Conservation (phyloP, 495 filamentous ascomycete genomes). For the Penicillium subrubescens region DNA sequence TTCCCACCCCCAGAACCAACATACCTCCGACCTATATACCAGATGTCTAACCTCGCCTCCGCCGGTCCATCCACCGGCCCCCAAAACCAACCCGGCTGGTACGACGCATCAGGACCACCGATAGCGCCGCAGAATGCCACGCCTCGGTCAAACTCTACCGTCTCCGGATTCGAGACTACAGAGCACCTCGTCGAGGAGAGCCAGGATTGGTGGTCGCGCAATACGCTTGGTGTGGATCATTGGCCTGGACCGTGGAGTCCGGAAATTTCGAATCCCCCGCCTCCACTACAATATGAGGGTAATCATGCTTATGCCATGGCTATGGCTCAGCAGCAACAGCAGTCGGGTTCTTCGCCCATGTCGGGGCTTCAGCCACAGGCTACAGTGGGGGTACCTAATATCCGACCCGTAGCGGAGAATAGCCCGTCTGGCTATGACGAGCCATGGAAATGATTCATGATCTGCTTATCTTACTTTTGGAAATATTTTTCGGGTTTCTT, state of each 20-base stretch:
- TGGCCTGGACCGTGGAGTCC: constrained; percentile 40
- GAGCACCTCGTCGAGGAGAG: constrained; percentile 55
- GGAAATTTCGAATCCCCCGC: background rate
- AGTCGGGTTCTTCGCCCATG: background rate
- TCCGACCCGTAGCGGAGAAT: constrained; percentile 1
- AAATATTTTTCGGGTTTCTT: no score
- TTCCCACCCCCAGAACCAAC: constrained; percentile 38
- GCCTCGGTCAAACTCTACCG: constrained; percentile 32
- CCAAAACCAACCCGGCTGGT: constrained; percentile 31
- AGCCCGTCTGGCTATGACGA: constrained; percentile 11
- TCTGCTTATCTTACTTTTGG: background rate
- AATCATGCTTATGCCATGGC: constrained; percentile 11
- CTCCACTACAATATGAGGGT: constrained; percentile 14
- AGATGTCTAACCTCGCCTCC: constrained; percentile 20
- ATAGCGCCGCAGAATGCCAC: constrained; percentile 24
- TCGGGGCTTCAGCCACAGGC: constrained; percentile 14
- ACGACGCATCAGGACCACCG: constrained; percentile 22
- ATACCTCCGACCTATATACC: constrained; percentile 35
- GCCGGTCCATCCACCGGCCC: constrained; percentile 16
- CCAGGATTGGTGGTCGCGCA: constrained; percentile 62
- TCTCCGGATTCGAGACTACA: constrained; percentile 45
- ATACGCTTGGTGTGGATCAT: constrained; percentile 51
- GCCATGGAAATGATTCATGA: constrained; percentile 18
- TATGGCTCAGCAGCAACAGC: constrained; percentile 18
- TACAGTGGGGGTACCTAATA: constrained; percentile 3